Conservation (phyloP, 2,329 filamentous ascomycete species). For the Fusarium penzigii region DNA sequence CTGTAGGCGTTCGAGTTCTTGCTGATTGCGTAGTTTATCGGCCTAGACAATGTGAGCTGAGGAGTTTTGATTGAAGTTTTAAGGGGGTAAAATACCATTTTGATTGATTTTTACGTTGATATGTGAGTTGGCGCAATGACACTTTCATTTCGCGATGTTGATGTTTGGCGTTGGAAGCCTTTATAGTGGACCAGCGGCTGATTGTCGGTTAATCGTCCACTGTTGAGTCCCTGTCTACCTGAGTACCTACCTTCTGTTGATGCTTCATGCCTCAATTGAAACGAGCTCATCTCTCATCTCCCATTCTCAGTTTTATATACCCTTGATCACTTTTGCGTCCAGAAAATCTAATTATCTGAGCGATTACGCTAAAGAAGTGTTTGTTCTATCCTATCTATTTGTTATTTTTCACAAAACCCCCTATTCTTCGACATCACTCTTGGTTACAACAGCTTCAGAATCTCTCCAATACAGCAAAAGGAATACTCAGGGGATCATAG, state of each 20-base stretch:
- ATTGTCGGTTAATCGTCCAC: neutral
- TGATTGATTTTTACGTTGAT: constrained; percentile 4
- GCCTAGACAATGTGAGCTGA: constrained; percentile 55
- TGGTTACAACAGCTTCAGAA: neutral
- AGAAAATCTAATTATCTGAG: too few species aligned
- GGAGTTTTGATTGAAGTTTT: neutral
- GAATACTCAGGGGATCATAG: neutral
- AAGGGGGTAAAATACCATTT: constrained; percentile 24
- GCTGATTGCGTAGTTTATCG: constrained; percentile 95
- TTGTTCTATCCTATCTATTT: neutral
- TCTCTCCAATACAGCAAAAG: neutral
- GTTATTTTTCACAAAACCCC: neutral
- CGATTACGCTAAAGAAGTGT: too few species aligned
- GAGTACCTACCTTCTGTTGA: too few species aligned
- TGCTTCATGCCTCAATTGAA: too few species aligned
- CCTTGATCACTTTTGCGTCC: too few species aligned
- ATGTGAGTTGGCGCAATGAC: neutral
- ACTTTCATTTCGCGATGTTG: neutral
- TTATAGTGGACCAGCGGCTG: neutral
- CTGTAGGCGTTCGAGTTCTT: constrained; percentile 96
- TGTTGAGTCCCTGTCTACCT: too few species aligned
- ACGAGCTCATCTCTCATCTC: too few species aligned
- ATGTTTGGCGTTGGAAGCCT: neutral
- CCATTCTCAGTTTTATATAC: too few species aligned
- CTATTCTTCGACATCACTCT: neutral